A percentile compares a stretch with the other conserved stretches of the same genome.
Evolutionary conservation across 164 flowering plant genomes (phyloP).

Genomic region (Echeveria elegans): DNA sequence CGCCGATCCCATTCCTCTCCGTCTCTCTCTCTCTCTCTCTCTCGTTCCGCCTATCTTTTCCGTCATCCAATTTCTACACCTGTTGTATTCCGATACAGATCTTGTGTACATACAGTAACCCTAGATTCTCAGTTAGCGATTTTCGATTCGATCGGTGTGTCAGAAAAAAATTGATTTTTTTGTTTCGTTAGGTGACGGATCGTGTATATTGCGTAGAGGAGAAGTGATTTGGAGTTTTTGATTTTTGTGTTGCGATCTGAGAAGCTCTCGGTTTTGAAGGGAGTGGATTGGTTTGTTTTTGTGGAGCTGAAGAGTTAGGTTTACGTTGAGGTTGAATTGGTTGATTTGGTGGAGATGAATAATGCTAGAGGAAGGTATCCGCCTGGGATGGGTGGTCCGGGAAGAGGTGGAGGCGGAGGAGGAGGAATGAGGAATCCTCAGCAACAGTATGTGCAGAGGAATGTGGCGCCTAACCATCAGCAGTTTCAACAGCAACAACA

Average conservation of each 20-base stretch:
- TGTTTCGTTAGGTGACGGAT: neutral
- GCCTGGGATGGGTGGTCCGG: constrained; percentile 68
- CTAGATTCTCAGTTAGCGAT: no score
- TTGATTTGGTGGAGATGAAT: neutral
- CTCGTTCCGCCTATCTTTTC: neutral
- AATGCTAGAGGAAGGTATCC: constrained; percentile 69
- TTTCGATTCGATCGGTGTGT: neutral
- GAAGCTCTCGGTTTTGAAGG: neutral
- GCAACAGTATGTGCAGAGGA: constrained; percentile 69
- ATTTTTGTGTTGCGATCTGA: neutral
- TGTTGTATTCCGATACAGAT: neutral
- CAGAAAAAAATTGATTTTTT: no score
- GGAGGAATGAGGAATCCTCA: constrained; percentile 37
- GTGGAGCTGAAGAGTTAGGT: neutral
- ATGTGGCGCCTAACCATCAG: constrained; percentile 12
- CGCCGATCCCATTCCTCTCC: neutral
- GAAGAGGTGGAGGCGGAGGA: constrained; percentile 12
- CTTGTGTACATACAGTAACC: neutral
- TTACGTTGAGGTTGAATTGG: neutral
- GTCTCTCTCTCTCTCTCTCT: no score
- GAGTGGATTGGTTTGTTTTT: neutral
- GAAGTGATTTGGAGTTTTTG: neutral
- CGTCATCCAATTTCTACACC: neutral
- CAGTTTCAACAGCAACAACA: constrained; percentile 10
- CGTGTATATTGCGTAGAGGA: neutral